Percentiles rank a stretch among this genome's conserved stretches.
phyloP scores from a whole-genome alignment of 768 basidiomycete genomes.

The Tricholoma matsutake region DNA sequence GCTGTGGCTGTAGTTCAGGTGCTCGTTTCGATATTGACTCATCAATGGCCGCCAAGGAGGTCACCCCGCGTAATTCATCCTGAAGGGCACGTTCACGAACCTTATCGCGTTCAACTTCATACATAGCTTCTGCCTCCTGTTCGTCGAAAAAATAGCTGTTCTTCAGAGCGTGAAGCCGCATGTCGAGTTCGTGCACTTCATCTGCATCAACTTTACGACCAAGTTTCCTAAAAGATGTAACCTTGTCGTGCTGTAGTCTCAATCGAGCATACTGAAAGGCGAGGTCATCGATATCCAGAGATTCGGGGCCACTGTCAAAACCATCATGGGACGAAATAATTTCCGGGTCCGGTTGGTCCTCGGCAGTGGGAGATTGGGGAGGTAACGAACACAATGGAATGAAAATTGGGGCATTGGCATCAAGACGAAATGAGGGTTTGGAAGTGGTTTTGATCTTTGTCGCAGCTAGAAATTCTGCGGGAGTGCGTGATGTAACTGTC shows the following conservation, averaged over 20 bases:
- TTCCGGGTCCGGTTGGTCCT: slow-evolving; percentile 18
- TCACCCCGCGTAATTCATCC: slow-evolving; percentile 33
- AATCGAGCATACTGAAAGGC: slow-evolving; percentile 60
- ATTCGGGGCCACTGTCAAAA: slow-evolving; percentile 27
- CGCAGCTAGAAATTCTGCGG: slow-evolving; percentile 28
- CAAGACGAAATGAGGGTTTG: slow-evolving; percentile 26
- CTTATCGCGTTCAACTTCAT: slow-evolving; percentile 51
- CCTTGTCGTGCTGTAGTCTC: slow-evolving; percentile 52
- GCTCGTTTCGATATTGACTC: slow-evolving; percentile 12
- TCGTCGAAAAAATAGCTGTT: slow-evolving; percentile 70
- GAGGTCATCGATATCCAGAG: slow-evolving; percentile 49
- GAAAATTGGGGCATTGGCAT: slow-evolving; percentile 39
- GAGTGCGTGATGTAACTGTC: slow-evolving; percentile 34
- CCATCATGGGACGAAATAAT: slow-evolving; percentile 18
- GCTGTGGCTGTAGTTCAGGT: slow-evolving; percentile 15
- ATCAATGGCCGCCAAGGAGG: not conserved
- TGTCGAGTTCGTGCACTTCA: slow-evolving; percentile 37
- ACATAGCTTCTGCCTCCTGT: slow-evolving; percentile 58
- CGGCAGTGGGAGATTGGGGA: slow-evolving; percentile 4
- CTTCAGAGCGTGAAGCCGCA: slow-evolving; percentile 44
- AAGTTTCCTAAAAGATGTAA: slow-evolving; percentile 30
- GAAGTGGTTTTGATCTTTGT: slow-evolving; percentile 14
- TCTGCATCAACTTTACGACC: slow-evolving; percentile 24
- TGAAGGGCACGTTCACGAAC: slow-evolving; percentile 42
- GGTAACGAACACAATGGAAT: slow-evolving; percentile 27